Base-by-base conservation (phyloP, 2,329 filamentous ascomycete genomes). In the Diaporthe destruens region DNA sequence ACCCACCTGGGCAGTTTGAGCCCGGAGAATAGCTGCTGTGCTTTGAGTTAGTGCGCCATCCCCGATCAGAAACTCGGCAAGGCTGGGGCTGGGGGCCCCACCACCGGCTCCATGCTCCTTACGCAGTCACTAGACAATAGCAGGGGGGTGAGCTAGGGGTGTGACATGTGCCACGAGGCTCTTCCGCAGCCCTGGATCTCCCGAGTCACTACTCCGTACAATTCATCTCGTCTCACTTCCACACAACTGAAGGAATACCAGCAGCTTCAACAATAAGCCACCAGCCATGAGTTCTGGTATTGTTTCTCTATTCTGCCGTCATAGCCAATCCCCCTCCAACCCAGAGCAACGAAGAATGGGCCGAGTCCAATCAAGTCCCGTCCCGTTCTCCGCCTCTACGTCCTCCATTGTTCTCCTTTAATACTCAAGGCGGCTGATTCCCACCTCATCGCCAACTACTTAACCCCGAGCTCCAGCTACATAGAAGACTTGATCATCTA, bases 261-360 rank as follows among this genome's bases (percentile, higher is more conserved):
- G 23, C 44, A 12, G 5, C 25, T n/a, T 12, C 18, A 32, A 53
- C 36, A 29, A 61, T 42, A 61, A 12, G 42, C 25, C 32, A 23
- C 61, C 57, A 44, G 55, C n/a, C 44, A 61, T 70, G 55, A 70
- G 55, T 61, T 44, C 68, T 70, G 34, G 68, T 34, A 47, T 53
- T 49, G 25, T 32, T n/a, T 7, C 42, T 25, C 34, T 25, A 39
- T 34, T 44, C 36, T 14, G 47, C 56, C 39, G 18, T 54, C 32
- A 3, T 54, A 56, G 16, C 18, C 44, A 18, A 53, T 18, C 56
- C 25, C 12, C 57, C 57, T 23, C 39, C 39, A 25, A 34, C 57
- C 34, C n/a, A 36, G 36, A 23, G 12, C 55, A 39, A 56, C 29
- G 16, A 61, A 70, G 34, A 61, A 70, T 61, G 68, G 44, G 44